phyloP scores from a whole-genome alignment of 345 rosid species.

The Populus nigra region DNA sequence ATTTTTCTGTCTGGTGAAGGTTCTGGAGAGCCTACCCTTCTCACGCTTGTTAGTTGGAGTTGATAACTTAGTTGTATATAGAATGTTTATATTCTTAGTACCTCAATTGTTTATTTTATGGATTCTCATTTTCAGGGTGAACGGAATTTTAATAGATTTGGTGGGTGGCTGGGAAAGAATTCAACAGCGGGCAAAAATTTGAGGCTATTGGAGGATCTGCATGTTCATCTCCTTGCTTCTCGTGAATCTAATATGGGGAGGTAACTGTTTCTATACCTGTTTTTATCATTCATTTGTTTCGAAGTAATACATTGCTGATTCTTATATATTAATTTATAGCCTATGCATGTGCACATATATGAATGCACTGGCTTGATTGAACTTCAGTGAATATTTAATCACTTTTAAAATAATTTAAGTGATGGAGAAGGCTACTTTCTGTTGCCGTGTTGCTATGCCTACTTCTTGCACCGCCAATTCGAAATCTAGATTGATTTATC shows the following conservation, averaged over 20 bases:
- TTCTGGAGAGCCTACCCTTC: neutral
- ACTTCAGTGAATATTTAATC: neutral
- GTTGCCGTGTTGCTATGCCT: neutral
- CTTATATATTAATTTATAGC: too few species aligned
- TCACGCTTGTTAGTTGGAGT: neutral
- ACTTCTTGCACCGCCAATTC: neutral
- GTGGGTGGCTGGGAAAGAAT: slow-evolving; percentile 98
- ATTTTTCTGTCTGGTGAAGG: neutral
- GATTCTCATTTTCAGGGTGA: slow-evolving; percentile 66
- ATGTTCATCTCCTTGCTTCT: slow-evolving; percentile 90
- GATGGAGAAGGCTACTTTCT: neutral
- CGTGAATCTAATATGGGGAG: slow-evolving; percentile 79
- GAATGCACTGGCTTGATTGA: neutral
- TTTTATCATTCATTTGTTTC: neutral
- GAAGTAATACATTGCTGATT: neutral
- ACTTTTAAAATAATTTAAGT: neutral
- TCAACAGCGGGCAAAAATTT: slow-evolving; percentile 76
- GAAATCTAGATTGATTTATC: neutral
- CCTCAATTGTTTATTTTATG: neutral
- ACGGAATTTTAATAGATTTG: slow-evolving; percentile 87
- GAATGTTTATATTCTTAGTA: neutral
- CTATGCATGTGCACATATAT: too few species aligned
- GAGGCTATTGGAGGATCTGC: slow-evolving; percentile 91
- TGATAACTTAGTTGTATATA: neutral
- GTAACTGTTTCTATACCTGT: slow-evolving; percentile 31